Conservation (phyloP, 1,284 basidiomycete species). For the Microbotryum saponariae region DNA sequence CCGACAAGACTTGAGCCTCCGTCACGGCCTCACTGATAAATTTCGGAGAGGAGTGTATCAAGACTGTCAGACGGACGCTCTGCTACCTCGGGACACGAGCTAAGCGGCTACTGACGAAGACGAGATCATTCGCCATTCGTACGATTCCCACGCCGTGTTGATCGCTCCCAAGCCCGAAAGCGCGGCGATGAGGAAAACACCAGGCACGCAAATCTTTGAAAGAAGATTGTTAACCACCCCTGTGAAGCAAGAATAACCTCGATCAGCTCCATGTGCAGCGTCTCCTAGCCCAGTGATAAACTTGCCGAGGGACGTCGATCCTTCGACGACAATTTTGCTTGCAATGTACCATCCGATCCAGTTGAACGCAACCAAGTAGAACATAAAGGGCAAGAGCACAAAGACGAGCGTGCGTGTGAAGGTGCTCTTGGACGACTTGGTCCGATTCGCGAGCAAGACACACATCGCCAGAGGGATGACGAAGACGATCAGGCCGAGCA, state of each 20-base stretch:
- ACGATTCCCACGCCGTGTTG: slow-evolving; percentile 44
- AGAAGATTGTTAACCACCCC: slow-evolving; percentile 36
- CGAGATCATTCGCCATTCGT: slow-evolving; percentile 38
- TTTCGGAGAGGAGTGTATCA: neutral
- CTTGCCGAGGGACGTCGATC: slow-evolving; percentile 34
- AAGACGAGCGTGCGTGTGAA: slow-evolving; percentile 27
- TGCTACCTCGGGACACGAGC: neutral
- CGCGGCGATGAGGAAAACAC: slow-evolving; percentile 42
- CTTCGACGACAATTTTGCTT: slow-evolving; percentile 32
- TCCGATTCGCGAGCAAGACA: slow-evolving; percentile 29
- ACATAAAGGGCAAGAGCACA: slow-evolving; percentile 34
- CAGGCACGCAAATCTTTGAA: slow-evolving; percentile 42
- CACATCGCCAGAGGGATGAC: slow-evolving; percentile 34
- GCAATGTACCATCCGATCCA: slow-evolving; percentile 34
- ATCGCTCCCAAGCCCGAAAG: slow-evolving; percentile 43
- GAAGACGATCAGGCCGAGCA: slow-evolving; percentile 37
- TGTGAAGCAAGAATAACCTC: slow-evolving; percentile 3
- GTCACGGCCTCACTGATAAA: slow-evolving; percentile 33
- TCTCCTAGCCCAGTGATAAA: neutral
- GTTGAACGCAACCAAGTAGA: slow-evolving; percentile 36
- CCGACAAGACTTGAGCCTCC: slow-evolving; percentile 34
- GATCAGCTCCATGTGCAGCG: neutral
- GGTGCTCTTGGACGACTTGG: slow-evolving; percentile 12
- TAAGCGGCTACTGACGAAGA: slow-evolving; percentile 28
- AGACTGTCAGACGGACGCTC: neutral